Evolutionary conservation across 176 grass and related monocot genomes (phyloP).

Genomic region (Melocanna baccifera): DNA sequence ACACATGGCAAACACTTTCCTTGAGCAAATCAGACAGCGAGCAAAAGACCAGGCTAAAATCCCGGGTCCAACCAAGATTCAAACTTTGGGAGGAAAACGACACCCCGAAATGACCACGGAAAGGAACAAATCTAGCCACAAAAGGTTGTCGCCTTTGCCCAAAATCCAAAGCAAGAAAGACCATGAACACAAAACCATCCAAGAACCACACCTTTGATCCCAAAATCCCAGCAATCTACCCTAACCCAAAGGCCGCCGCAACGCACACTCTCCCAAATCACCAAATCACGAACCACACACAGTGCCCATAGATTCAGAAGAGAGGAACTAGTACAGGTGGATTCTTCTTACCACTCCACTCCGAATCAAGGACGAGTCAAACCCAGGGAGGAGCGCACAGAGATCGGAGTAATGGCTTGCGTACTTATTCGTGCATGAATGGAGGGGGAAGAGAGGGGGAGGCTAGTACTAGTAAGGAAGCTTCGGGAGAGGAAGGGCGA

Average conservation of each 20-base stretch:
- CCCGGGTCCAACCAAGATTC: slow-evolving; percentile 4
- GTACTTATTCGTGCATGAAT: background rate
- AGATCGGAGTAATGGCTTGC: background rate
- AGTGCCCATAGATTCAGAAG: background rate
- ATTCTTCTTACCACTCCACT: slow-evolving; percentile 32
- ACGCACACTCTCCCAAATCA: background rate
- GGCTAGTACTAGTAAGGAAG: background rate
- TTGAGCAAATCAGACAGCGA: slow-evolving; percentile 17
- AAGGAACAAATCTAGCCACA: background rate
- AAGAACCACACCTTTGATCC: background rate
- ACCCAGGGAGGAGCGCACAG: background rate
- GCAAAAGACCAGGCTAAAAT: background rate
- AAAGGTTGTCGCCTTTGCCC: background rate
- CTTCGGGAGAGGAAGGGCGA: background rate
- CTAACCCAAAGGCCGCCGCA: background rate
- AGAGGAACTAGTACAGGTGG: background rate
- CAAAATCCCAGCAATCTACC: background rate
- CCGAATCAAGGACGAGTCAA: background rate
- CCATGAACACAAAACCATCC: background rate
- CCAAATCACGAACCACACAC: background rate
- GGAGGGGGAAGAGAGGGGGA: background rate
- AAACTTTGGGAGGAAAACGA: background rate
- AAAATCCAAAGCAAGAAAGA: background rate
- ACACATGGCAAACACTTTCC: background rate
- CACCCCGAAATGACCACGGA: background rate